Conservation (phyloP, 805 yeast species). For the Metschnikowia kunwiensis region DNA sequence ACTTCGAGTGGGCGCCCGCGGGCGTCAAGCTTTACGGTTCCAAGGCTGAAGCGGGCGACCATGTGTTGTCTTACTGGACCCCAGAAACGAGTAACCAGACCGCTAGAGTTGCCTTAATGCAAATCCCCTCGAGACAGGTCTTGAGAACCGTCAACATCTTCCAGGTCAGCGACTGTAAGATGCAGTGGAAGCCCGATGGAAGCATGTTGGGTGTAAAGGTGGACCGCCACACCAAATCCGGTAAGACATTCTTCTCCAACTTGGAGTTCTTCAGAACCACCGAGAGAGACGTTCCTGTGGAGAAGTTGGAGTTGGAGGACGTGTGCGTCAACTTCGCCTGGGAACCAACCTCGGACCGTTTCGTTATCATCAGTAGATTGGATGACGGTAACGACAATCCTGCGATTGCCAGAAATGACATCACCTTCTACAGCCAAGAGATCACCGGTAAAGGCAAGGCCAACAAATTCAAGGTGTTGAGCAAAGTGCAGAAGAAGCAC, state of each 20-base stretch:
- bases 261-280: conserved; percentile 84
- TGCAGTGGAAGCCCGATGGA: conserved; percentile 93
- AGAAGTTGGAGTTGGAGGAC: conserved; percentile 88
- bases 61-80: conserved; percentile 89
- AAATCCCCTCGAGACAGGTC: conserved; percentile 76
- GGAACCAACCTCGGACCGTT: conserved; percentile 93
- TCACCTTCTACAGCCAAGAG: conserved; percentile 84
- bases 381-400: conserved; percentile 57
- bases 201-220: conserved; percentile 87
- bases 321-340: conserved; percentile 85
- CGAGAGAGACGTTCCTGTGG: conserved; percentile 92
- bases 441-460: conserved; percentile 46
- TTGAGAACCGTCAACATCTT: conserved; percentile 89
- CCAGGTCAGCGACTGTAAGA: conserved; percentile 86
- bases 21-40: conserved; percentile 65
- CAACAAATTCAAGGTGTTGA: conserved; percentile 55
- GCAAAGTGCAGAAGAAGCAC: conserved; percentile 57
- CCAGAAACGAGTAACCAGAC: conserved; percentile 92
- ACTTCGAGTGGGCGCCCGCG: conserved; percentile 94
- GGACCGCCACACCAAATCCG: conserved; percentile 94
- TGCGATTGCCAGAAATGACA: conserved; percentile 61
- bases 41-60: conserved; percentile 52
- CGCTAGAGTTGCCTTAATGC: conserved; percentile 89
- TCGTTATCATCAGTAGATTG: conserved; percentile 68
- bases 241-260: conserved; percentile 86